A percentile compares a stretch with the other conserved stretches of the same genome.
Evolutionary conservation across 192 early-diverging fungal species (phyloP).

Genomic region (Backusella westeae): DNA sequence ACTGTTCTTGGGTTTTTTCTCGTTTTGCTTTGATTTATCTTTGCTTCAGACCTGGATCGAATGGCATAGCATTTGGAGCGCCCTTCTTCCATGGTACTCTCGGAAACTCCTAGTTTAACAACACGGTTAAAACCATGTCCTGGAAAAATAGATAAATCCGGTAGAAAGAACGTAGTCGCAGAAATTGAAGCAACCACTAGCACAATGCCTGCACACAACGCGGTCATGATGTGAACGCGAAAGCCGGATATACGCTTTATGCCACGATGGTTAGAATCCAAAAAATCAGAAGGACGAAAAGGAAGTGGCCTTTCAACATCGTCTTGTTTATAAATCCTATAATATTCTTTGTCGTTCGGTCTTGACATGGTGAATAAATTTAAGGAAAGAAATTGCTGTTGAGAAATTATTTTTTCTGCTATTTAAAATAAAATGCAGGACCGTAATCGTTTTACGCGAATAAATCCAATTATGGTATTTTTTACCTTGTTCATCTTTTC

Average conservation of each 20-base stretch:
- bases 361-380: background rate
- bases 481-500: conserved; percentile 1
- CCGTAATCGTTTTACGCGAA: background rate
- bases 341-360: background rate
- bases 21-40: background rate
- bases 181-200: background rate
- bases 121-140: background rate
- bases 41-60: background rate
- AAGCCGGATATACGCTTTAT: background rate
- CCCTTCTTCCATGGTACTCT: background rate
- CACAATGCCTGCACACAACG: background rate
- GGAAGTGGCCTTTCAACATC: background rate
- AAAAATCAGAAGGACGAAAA: background rate
- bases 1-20: conserved; percentile 17
- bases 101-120: background rate
- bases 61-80: background rate
- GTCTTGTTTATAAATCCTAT: background rate
- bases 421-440: background rate
- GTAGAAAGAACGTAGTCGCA: background rate
- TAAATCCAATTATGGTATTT: background rate
- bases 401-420: background rate
- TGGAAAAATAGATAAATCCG: background rate
- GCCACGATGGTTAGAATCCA: background rate
- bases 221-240: background rate
- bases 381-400: background rate